Evolutionary conservation across 2,329 filamentous ascomycete genomes (phyloP).

Genomic region (Exophiala lecanii-corni): DNA sequence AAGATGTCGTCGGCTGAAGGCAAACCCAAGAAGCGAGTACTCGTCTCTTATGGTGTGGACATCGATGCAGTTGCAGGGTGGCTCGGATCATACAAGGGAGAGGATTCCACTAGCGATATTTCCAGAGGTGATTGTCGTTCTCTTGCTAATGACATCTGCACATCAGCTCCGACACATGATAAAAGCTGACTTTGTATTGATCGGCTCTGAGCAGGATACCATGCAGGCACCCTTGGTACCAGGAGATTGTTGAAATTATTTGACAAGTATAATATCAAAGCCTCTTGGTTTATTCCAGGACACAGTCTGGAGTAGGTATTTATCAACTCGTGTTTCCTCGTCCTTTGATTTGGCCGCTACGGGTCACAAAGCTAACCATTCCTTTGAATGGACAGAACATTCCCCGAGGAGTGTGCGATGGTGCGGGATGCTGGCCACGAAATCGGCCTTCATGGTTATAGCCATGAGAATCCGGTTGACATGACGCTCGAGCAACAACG

Average conservation of each 20-base stretch:
- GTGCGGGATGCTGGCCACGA: constrained; percentile 62
- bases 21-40: constrained; percentile 45
- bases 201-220: constrained; percentile 44
- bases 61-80: constrained; percentile 71
- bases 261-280: constrained; percentile 66
- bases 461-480: constrained; percentile 66
- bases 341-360: background rate
- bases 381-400: constrained; percentile 41
- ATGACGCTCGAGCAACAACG: constrained; percentile 72
- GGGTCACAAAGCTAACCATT: background rate
- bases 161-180: too few species aligned
- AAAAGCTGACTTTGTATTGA: too few species aligned
- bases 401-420: constrained; percentile 60
- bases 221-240: constrained; percentile 64
- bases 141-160: background rate
- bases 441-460: constrained; percentile 66
- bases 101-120: constrained; percentile 68
- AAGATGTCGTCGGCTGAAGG: background rate
- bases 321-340: background rate
- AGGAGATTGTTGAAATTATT: constrained; percentile 66
- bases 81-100: constrained; percentile 69
- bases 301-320: constrained; percentile 50
- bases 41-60: constrained; percentile 63
- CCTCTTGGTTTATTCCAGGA: constrained; percentile 63
- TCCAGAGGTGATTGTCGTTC: constrained; percentile 52